phyloP scores from a whole-genome alignment of 2,329 filamentous ascomycete genomes.

The Fusarium sp. region DNA sequence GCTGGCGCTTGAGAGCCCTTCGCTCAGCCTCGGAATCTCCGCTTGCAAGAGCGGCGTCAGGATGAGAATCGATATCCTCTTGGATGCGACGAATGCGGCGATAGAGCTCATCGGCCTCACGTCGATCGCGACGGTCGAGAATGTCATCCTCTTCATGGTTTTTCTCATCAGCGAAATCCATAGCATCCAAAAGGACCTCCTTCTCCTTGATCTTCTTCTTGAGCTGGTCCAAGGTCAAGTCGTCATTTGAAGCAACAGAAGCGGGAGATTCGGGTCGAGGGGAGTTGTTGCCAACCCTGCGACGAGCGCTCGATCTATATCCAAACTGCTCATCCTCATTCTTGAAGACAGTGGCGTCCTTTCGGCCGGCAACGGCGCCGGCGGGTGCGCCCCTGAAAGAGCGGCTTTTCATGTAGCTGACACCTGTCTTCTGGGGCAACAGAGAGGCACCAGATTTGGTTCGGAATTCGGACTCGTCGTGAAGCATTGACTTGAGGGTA shows the following conservation, averaged over 20 bases:
- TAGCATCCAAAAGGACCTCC: slow-evolving; percentile 92
- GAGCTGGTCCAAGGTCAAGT: slow-evolving; percentile 86
- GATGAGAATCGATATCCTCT: slow-evolving; percentile 93
- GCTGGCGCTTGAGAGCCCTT: slow-evolving; percentile 84
- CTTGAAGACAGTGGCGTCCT: slow-evolving; percentile 96
- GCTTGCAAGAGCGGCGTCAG: slow-evolving; percentile 75
- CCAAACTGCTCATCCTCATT: slow-evolving; percentile 94
- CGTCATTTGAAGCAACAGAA: slow-evolving; percentile 78
- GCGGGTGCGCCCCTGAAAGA: slow-evolving; percentile 80
- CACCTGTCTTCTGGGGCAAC: slow-evolving; percentile 95
- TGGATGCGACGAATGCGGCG: slow-evolving; percentile 90
- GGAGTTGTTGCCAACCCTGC: slow-evolving; percentile 82
- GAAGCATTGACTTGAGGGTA: slow-evolving; percentile 88
- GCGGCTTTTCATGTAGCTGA: slow-evolving; percentile 96
- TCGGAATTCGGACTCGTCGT: slow-evolving; percentile 87
- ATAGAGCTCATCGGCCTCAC: slow-evolving; percentile 94
- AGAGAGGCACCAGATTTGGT: slow-evolving; percentile 91
- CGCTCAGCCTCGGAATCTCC: slow-evolving; percentile 90
- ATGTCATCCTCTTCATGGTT: slow-evolving; percentile 90
- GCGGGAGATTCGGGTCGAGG: slow-evolving; percentile 83
- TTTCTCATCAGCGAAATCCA: slow-evolving; percentile 95
- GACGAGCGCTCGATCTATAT: slow-evolving; percentile 93
- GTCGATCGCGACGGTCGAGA: slow-evolving; percentile 87
- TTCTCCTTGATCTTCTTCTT: slow-evolving; percentile 94
- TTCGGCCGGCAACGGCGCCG: slow-evolving; percentile 71